These are phyloP conservation scores for Rhizopogon sp. DNA, from an alignment of 768 basidiomycete species.

Conservation along the genomic window DNA sequence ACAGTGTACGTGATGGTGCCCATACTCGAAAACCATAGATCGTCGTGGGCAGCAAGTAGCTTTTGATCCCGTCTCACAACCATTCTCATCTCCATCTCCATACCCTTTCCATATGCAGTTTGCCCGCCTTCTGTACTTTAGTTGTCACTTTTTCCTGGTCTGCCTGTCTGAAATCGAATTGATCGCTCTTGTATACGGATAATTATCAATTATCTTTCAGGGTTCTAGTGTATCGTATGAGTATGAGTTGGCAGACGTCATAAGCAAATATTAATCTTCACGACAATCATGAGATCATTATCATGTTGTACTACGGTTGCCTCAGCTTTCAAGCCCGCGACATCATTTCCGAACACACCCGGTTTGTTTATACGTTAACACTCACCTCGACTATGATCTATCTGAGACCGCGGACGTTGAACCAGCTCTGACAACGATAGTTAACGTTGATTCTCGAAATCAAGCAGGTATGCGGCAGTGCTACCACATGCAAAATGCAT, in stretches of 20 bases:
- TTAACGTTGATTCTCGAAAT: not conserved
- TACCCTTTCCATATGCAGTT: slow-evolving; percentile 19
- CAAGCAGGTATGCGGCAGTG: not conserved
- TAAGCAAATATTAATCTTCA: not conserved
- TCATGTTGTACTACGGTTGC: not conserved
- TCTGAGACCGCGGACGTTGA: not conserved
- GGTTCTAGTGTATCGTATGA: not conserved
- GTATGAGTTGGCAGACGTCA: not conserved
- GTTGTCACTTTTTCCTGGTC: slow-evolving; percentile 10
- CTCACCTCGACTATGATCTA: too few species aligned
- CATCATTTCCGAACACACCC: not conserved
- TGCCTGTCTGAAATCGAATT: slow-evolving; percentile 12
- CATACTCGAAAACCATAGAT: slow-evolving; percentile 22
- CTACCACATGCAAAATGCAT: not conserved
- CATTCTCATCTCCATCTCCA: slow-evolving; percentile 15
- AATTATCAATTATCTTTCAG: slow-evolving; percentile 2
- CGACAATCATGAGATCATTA: not conserved
- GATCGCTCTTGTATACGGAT: slow-evolving; percentile 16
- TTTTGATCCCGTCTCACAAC: slow-evolving; percentile 4
- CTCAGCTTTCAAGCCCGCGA: not conserved
- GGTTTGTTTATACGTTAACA: not conserved
- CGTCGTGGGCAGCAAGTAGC: slow-evolving; percentile 20
- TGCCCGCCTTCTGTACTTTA: slow-evolving; percentile 25
- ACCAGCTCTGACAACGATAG: not conserved
- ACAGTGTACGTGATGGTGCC: slow-evolving; percentile 11